Conservation (phyloP, 2,329 filamentous ascomycete species). For the Colletotrichum tofieldiae region DNA sequence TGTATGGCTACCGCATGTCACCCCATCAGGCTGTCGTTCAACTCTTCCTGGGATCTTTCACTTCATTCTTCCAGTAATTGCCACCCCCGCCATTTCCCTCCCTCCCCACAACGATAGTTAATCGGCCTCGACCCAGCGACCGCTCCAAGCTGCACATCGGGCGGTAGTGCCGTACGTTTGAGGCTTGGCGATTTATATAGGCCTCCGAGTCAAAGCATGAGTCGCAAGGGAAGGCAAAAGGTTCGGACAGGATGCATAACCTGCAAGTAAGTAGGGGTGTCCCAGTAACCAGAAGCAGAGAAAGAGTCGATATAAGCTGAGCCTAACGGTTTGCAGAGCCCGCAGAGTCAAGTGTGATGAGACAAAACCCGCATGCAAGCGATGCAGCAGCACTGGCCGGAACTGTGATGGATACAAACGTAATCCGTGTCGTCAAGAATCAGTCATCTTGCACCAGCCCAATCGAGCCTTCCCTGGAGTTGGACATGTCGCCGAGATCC, state of each 20-base stretch:
- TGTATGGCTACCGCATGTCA: background rate
- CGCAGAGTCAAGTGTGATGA: slow-evolving; percentile 73
- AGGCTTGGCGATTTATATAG: background rate
- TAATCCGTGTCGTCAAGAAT: background rate
- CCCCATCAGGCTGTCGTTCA: background rate
- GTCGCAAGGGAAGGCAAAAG: slow-evolving; percentile 16
- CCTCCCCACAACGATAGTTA: background rate
- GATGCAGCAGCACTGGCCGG: slow-evolving; percentile 68
- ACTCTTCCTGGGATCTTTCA: background rate
- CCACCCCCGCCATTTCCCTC: background rate
- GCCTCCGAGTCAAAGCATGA: background rate
- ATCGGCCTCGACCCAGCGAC: background rate
- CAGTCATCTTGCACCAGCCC: background rate
- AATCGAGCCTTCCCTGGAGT: slow-evolving; percentile 8
- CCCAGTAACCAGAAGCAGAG: background rate
- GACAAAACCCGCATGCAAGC: slow-evolving; percentile 64
- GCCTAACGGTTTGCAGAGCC: slow-evolving; percentile 54
- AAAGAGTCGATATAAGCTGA: background rate
- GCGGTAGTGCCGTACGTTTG: too few species aligned
- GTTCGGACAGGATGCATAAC: slow-evolving; percentile 11
- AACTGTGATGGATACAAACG: slow-evolving; percentile 45
- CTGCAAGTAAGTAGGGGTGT: background rate
- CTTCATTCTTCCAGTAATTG: background rate
- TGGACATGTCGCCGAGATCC: background rate
- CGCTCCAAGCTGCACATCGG: background rate